Evolutionary conservation across 441 rosid species (phyloP).

Genomic region (Mallotus repandus): DNA sequence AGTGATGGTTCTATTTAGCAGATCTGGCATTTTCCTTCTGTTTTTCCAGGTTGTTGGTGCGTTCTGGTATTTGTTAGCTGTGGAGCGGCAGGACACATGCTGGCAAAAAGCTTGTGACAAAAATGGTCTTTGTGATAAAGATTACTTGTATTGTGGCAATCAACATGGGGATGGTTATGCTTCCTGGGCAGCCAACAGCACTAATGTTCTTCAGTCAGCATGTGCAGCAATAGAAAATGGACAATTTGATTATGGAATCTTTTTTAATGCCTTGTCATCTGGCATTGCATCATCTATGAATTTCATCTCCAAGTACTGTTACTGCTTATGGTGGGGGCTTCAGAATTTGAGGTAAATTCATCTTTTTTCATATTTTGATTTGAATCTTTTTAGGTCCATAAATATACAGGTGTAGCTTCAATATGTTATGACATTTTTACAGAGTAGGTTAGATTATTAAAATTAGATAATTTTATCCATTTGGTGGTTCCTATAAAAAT

Average conservation of each 20-base stretch:
- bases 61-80: slow-evolving; percentile 87
- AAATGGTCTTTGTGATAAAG: slow-evolving; percentile 32
- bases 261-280: slow-evolving; percentile 58
- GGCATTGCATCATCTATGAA: slow-evolving; percentile 67
- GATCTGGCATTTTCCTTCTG: not conserved
- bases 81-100: slow-evolving; percentile 80
- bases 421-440: not conserved
- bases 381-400: not conserved
- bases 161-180: slow-evolving; percentile 41
- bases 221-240: slow-evolving; percentile 47
- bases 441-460: not conserved
- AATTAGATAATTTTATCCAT: not conserved
- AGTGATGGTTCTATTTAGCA: not conserved
- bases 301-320: slow-evolving; percentile 75
- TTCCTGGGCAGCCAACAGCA: slow-evolving; percentile 43
- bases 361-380: slow-evolving; percentile 9
- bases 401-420: not conserved
- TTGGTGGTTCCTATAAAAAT: not conserved
- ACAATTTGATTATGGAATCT: slow-evolving; percentile 84
- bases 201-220: slow-evolving; percentile 27
- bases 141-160: slow-evolving; percentile 79
- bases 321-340: slow-evolving; percentile 98
- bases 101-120: slow-evolving; percentile 58
- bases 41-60: slow-evolving; percentile 85
- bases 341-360: slow-evolving; percentile 81